Evolutionary conservation across 306 rosid genomes (phyloP).

Genomic region (Carpinus viminea): DNA sequence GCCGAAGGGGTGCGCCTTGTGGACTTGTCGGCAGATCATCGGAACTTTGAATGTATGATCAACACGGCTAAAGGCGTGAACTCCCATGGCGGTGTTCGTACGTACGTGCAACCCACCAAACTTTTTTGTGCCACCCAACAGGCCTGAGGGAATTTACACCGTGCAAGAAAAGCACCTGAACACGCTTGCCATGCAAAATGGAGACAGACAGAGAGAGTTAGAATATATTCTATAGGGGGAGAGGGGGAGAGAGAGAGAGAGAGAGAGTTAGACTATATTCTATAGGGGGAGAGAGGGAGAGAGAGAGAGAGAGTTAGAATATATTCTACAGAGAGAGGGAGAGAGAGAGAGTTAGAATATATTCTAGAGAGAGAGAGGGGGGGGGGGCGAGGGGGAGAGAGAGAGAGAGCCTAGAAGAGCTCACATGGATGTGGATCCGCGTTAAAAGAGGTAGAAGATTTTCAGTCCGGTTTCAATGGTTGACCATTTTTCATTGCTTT

Average conservation of each 20-base stretch:
- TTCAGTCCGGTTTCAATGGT: conserved; percentile 24
- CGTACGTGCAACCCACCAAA: not conserved
- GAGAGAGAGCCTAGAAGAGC: not conserved
- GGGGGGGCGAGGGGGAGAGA: no score
- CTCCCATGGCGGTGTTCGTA: not conserved
- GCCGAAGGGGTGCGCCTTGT: conserved; percentile 2
- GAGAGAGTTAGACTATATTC: no score
- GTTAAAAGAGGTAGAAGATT: conserved; percentile 47
- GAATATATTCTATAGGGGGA: not conserved
- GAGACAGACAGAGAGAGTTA: no score
- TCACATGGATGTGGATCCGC: conserved; percentile 47
- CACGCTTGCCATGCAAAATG: conserved; percentile 14
- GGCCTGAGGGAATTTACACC: conserved; percentile 13
- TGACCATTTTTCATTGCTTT: conserved; percentile 18
- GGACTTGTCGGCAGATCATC: conserved; percentile 13
- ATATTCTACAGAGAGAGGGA: no score
- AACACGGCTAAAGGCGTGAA: not conserved
- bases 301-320: no score
- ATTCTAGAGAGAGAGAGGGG: no score
- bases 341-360: no score
- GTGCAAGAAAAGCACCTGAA: not conserved
- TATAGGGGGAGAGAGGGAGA: no score
- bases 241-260: not conserved
- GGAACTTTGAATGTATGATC: not conserved
- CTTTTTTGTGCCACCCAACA: conserved; percentile 19